phyloP scores from a whole-genome alignment of 352 stramenopile genomes.

The Globisporangium nagaii region DNA sequence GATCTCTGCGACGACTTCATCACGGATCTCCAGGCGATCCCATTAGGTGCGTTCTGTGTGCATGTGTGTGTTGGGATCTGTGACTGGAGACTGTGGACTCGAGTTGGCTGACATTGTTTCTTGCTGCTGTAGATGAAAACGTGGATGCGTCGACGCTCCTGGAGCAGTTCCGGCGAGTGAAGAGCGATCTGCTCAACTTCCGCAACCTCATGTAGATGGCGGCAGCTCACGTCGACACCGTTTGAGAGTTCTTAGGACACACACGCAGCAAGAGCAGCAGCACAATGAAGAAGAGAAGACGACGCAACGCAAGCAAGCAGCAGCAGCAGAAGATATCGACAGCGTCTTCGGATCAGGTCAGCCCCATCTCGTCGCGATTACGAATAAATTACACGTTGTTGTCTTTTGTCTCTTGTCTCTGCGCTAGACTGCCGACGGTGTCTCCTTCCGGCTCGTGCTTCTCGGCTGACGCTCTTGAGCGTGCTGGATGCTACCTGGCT shows the following conservation, averaged over 20 bases:
- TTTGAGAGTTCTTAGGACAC: not conserved
- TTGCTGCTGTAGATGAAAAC: slow-evolving; percentile 41
- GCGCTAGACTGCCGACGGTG: too few relatives aligned
- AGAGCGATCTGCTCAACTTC: slow-evolving; percentile 68
- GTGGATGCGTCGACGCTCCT: slow-evolving; percentile 51
- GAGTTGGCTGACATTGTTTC: slow-evolving; percentile 6
- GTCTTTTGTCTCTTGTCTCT: slow-evolving; percentile 5
- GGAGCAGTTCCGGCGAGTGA: slow-evolving; percentile 70
- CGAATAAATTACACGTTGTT: slow-evolving; percentile 61
- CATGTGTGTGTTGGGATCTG: not conserved
- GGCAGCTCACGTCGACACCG: not conserved
- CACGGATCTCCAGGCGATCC: slow-evolving; percentile 73
- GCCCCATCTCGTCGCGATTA: not conserved
- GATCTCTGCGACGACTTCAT: slow-evolving; percentile 77
- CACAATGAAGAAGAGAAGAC: not conserved
- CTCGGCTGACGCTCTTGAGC: too few relatives aligned
- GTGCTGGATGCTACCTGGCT: too few relatives aligned
- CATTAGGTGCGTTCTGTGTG: slow-evolving; percentile 47
- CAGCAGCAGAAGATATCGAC: not conserved
- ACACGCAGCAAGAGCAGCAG: not conserved
- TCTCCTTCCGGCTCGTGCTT: too few relatives aligned
- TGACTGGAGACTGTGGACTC: not conserved
- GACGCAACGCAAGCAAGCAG: not conserved
- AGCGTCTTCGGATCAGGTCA: not conserved
- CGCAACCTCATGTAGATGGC: slow-evolving; percentile 53